These are phyloP conservation scores for Carex pumila DNA, from an alignment of 176 grass and related monocot species.

Conservation along the genomic window DNA sequence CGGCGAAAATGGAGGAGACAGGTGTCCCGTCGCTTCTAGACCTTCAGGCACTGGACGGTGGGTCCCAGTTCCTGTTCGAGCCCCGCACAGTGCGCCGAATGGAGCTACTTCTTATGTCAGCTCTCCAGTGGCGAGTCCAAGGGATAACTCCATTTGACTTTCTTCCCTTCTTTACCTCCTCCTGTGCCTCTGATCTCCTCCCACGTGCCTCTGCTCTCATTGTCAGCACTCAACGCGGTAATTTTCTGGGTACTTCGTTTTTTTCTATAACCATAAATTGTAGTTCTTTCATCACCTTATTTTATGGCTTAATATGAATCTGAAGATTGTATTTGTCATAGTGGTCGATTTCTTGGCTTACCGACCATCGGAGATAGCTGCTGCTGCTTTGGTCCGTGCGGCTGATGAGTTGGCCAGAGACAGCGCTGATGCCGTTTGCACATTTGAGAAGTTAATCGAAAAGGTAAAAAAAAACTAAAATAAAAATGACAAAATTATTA, in stretches of 20 bases:
- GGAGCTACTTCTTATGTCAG: conserved; percentile 38
- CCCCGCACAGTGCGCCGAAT: conserved; percentile 38
- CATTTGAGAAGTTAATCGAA: conserved; percentile 6
- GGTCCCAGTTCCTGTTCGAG: conserved; percentile 29
- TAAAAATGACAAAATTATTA: neutral
- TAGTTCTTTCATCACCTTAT: neutral
- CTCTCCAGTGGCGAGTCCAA: conserved; percentile 37
- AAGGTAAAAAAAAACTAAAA: conserved; percentile 22
- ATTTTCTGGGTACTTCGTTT: neutral
- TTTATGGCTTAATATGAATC: neutral
- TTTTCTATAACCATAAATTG: neutral
- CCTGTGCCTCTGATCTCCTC: neutral
- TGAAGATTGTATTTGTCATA: neutral
- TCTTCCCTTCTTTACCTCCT: conserved; percentile 24
- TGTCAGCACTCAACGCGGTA: conserved; percentile 26
- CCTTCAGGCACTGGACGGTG: conserved; percentile 26
- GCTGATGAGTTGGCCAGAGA: conserved; percentile 2
- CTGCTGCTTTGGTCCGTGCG: conserved; percentile 22
- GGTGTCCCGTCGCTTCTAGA: conserved; percentile 27
- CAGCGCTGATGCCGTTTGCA: neutral
- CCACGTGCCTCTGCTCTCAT: conserved; percentile 4
- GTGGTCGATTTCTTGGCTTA: conserved; percentile 41
- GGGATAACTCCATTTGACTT: conserved; percentile 43
- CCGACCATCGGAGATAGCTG: conserved; percentile 34
- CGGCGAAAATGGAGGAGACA: conserved; percentile 52